These are phyloP conservation scores for Olyra latifolia DNA, from an alignment of 176 grass and related monocot genomes.

Conservation along the genomic window DNA sequence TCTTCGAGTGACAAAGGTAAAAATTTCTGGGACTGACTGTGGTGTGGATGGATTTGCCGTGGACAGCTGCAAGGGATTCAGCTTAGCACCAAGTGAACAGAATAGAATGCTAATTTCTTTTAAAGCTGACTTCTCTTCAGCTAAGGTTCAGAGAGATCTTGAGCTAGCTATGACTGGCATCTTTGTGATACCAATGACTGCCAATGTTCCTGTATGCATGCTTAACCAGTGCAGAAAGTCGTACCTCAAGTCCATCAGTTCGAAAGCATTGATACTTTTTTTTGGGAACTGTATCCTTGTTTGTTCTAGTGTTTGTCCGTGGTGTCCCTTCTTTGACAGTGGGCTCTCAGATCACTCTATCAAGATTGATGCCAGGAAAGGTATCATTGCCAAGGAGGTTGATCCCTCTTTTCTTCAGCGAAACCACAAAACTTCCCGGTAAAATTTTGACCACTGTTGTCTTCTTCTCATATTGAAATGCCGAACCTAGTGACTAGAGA, in stretches of 20 bases:
- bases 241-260: constrained; percentile 47
- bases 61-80: constrained; percentile 71
- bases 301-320: constrained; percentile 59
- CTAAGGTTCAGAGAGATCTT: too few relatives aligned
- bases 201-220: constrained; percentile 63
- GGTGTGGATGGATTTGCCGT: constrained; percentile 67
- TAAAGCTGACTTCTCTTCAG: constrained; percentile 64
- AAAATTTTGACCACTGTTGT: background rate
- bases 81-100: constrained; percentile 74
- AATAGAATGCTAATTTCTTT: constrained; percentile 68
- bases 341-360: constrained; percentile 47
- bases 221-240: constrained; percentile 69
- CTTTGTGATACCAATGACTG: constrained; percentile 83
- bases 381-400: constrained; percentile 38
- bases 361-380: constrained; percentile 43
- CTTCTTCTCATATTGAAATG: background rate
- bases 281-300: constrained; percentile 44
- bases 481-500: too few relatives aligned
- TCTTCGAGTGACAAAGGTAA: constrained; percentile 69
- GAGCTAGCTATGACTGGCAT: constrained; percentile 73
- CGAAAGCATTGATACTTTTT: constrained; percentile 55
- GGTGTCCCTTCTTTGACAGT: constrained; percentile 38
- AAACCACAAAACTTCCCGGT: constrained; percentile 74
- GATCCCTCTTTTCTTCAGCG: constrained; percentile 53
- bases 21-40: constrained; percentile 87